phyloP scores from a whole-genome alignment of 768 basidiomycete species.

The Tephrocybe sp. region DNA sequence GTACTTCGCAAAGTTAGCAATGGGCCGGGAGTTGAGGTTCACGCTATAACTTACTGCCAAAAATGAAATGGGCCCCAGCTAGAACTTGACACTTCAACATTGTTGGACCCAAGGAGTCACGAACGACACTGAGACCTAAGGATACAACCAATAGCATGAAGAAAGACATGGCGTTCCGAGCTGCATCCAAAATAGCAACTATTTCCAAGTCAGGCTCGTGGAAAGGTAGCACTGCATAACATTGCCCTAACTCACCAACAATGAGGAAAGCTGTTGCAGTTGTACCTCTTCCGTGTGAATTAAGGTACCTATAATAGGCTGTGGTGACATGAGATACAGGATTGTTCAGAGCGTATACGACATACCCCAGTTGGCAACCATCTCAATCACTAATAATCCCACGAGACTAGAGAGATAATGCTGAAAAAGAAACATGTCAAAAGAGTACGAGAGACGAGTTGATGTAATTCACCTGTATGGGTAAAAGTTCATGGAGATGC shows the following conservation, averaged over 20 bases:
- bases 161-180: conserved; percentile 90
- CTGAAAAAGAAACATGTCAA: conserved; percentile 32
- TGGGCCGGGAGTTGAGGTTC: neutral
- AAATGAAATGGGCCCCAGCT: conserved; percentile 84
- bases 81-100: conserved; percentile 85
- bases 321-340: conserved; percentile 6
- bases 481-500: conserved; percentile 80
- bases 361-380: conserved; percentile 88
- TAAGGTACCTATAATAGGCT: conserved; percentile 95
- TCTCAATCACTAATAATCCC: conserved; percentile 86
- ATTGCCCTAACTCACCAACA: conserved; percentile 57
- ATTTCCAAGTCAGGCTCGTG: conserved; percentile 7
- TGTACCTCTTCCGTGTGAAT: conserved; percentile 73
- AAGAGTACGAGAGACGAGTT: neutral
- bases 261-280: conserved; percentile 89
- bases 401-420: conserved; percentile 91
- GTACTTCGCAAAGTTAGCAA: conserved; percentile 40
- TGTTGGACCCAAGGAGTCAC: conserved; percentile 78
- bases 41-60: conserved; percentile 70
- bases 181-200: conserved; percentile 96
- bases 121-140: conserved; percentile 88
- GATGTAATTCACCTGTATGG: conserved; percentile 62
- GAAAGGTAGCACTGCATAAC: neutral
- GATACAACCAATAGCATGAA: conserved; percentile 93
- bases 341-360: conserved; percentile 2